Conservation (phyloP, 2,329 filamentous ascomycete genomes). For the Escovopsis sp. region DNA sequence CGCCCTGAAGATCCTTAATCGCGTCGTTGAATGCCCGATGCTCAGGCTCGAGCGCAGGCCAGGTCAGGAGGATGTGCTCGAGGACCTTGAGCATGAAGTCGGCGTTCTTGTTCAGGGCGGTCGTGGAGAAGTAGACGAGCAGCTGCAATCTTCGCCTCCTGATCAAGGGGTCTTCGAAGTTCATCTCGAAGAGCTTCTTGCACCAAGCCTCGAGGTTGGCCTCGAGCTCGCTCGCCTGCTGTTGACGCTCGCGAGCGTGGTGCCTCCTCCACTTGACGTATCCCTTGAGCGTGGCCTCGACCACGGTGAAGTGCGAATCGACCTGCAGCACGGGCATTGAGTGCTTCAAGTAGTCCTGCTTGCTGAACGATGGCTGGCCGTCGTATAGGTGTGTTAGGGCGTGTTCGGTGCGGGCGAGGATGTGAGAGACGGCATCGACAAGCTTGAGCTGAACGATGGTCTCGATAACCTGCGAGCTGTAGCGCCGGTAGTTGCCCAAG, state of each 20-base stretch:
- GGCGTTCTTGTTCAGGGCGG: slow-evolving; percentile 60
- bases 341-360: slow-evolving; percentile 48
- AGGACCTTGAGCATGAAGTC: slow-evolving; percentile 78
- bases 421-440: slow-evolving; percentile 73
- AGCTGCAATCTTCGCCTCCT: slow-evolving; percentile 69
- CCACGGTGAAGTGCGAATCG: slow-evolving; percentile 78
- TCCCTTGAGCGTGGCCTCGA: slow-evolving; percentile 78
- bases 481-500: slow-evolving; percentile 85
- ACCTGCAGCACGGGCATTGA: slow-evolving; percentile 61
- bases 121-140: slow-evolving; percentile 71
- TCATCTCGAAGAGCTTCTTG: slow-evolving; percentile 51
- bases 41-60: slow-evolving; percentile 56
- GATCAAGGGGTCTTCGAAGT: slow-evolving; percentile 71
- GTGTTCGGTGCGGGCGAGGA: slow-evolving; percentile 63
- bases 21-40: slow-evolving; percentile 68
- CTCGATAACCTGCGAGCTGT: slow-evolving; percentile 78
- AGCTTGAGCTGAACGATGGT: slow-evolving; percentile 68
- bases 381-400: slow-evolving; percentile 64
- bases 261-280: slow-evolving; percentile 60
- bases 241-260: slow-evolving; percentile 23
- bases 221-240: slow-evolving; percentile 43
- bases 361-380: slow-evolving; percentile 49
- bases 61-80: slow-evolving; percentile 77
- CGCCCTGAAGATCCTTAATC: slow-evolving; percentile 72
- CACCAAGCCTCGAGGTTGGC: slow-evolving; percentile 57